phyloP scores from a whole-genome alignment of 2,329 filamentous ascomycete genomes.

The Fusarium drepaniforme region DNA sequence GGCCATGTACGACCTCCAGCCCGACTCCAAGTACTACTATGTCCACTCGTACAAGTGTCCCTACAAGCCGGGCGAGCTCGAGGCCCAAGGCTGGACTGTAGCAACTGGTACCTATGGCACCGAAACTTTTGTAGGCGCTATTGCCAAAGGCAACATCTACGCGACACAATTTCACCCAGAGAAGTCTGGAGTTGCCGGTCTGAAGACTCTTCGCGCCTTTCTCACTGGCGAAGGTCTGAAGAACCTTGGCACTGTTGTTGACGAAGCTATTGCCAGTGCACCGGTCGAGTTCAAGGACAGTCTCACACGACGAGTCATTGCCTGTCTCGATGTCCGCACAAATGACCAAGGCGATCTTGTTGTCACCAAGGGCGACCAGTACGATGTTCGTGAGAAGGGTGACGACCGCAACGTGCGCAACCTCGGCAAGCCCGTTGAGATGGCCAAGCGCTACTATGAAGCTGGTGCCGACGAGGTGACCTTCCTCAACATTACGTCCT shows the following conservation, averaged over 20 bases:
- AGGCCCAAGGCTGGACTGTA: conserved; percentile 89
- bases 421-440: conserved; percentile 94
- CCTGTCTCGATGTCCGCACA: conserved; percentile 93
- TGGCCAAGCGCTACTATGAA: conserved; percentile 94
- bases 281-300: conserved; percentile 64
- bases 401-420: conserved; percentile 80
- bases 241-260: conserved; percentile 54
- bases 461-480: conserved; percentile 97
- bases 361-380: conserved; percentile 98
- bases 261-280: conserved; percentile 25
- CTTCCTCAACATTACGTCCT: conserved; percentile 98
- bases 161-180: conserved; percentile 98
- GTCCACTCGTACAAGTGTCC: conserved; percentile 93
- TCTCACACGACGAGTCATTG: conserved; percentile 92
- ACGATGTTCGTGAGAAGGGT: conserved; percentile 94
- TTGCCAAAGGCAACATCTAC: conserved; percentile 87
- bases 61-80: conserved; percentile 79
- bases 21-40: conserved; percentile 96
- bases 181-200: conserved; percentile 91
- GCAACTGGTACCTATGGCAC: conserved; percentile 89
- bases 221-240: conserved; percentile 76
- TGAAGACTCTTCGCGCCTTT: conserved; percentile 88
- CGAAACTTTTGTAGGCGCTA: conserved; percentile 91
- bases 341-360: conserved; percentile 97
- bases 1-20: conserved; percentile 80